Conservation (phyloP, 805 yeast genomes). For the Wickerhamiella occidentalis region DNA sequence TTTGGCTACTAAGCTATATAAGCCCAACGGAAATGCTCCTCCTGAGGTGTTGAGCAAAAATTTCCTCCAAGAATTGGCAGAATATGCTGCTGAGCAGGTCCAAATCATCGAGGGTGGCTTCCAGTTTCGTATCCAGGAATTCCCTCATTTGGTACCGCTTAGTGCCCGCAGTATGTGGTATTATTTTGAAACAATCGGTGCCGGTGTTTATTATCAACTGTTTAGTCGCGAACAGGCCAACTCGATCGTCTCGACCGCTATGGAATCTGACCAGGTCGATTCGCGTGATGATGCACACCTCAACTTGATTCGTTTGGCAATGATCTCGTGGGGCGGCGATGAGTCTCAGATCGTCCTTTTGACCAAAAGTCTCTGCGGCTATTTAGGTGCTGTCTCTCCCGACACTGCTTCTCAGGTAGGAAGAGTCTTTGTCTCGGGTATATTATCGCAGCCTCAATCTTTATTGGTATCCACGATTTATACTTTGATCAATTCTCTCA, state of each 20-base stretch:
- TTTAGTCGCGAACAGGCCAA: slow-evolving; percentile 36
- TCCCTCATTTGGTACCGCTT: slow-evolving; percentile 16
- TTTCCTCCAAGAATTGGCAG: slow-evolving; percentile 17
- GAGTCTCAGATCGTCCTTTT: slow-evolving; percentile 25
- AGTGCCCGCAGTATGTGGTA: slow-evolving; percentile 45
- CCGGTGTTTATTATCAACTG: slow-evolving; percentile 39
- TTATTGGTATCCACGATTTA: slow-evolving; percentile 74
- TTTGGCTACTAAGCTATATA: background rate
- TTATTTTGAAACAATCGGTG: slow-evolving; percentile 51
- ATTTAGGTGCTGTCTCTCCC: slow-evolving; percentile 35
- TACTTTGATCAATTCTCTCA: slow-evolving; percentile 62
- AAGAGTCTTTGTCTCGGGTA: slow-evolving; percentile 48
- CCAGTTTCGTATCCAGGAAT: slow-evolving; percentile 9
- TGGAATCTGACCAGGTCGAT: slow-evolving; percentile 28
- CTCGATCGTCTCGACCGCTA: slow-evolving; percentile 38
- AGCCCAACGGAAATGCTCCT: background rate
- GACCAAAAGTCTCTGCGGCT: slow-evolving; percentile 32
- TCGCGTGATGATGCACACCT: slow-evolving; percentile 38
- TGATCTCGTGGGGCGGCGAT: slow-evolving; percentile 35
- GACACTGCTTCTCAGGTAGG: slow-evolving; percentile 43
- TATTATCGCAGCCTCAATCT: slow-evolving; percentile 63
- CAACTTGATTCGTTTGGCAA: slow-evolving; percentile 43
- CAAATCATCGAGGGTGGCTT: slow-evolving; percentile 34
- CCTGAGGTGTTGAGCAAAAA: background rate
- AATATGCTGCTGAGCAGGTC: slow-evolving; percentile 30